Conservation (phyloP, 2,329 filamentous ascomycete genomes). For the Talaromyces amestolkiae region DNA sequence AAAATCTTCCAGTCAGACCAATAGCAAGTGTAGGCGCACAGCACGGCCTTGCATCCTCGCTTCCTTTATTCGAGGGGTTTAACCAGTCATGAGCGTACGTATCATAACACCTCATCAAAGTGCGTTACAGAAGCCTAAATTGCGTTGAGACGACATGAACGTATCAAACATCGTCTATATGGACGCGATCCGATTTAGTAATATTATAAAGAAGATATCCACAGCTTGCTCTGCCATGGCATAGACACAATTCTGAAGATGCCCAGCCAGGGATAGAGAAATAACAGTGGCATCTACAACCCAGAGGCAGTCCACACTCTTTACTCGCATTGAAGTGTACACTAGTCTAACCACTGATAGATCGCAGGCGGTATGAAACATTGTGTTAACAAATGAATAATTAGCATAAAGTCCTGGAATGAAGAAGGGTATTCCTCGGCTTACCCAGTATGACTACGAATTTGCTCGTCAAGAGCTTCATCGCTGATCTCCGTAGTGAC, state of each 20-base stretch:
- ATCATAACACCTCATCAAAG: no score
- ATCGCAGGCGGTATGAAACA: conserved; percentile 16
- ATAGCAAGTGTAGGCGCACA: no score
- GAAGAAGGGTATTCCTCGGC: not conserved
- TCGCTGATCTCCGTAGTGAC: not conserved
- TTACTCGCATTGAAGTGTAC: conserved; percentile 13
- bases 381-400: not conserved
- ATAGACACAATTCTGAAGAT: conserved; percentile 6
- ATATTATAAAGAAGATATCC: not conserved
- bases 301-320: conserved; percentile 7
- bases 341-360: conserved; percentile 18
- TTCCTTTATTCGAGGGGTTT: no score
- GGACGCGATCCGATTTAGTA: not conserved
- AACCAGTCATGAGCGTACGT: no score
- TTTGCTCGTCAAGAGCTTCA: not conserved
- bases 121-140: not conserved
- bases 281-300: conserved; percentile 9
- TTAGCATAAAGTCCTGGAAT: not conserved
- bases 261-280: not conserved
- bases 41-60: no score
- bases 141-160: not conserved
- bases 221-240: conserved; percentile 7
- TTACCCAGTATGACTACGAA: not conserved
- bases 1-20: no score
- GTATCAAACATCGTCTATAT: not conserved